Base-by-base conservation (phyloP, 2,329 filamentous ascomycete species). In the Alternaria tenuissima region DNA sequence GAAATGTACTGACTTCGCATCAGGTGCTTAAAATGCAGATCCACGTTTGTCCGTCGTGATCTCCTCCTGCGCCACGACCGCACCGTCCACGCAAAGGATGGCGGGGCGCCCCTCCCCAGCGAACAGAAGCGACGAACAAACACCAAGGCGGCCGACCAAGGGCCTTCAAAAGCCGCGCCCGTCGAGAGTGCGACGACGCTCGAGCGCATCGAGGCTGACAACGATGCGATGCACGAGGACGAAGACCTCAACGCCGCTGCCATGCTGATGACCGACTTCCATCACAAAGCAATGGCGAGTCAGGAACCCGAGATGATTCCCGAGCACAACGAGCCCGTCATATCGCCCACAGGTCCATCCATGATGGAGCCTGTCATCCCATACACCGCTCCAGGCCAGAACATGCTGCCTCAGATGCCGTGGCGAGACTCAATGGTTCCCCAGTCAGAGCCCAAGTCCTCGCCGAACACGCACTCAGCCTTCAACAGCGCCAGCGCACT, bases 11-110 rank as follows among this genome's bases (percentile, higher is more conserved):
- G 44, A 48, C 44, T 34, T 5, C n/a, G 16, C 16, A 39, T 14
- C n/a, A 39, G 38, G n/a, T 36, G 30, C 82, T 87, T 93, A 84
- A 99, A 99, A 84, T 99, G 95, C 81, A 88, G 94, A 76, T 97
- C 94, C 85, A 99, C 95, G 63, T 99, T 99, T 79, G 95, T 99
- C 73, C 92, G 95, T 79, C 92, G 95, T 81, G 95, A 99, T 82
- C 87, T 99, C 65, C 89, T 99, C 54, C 89, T 99, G 69, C 91
- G 95, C 79, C 95, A 99, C 83, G 95, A 99, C 81, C 92, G 95
- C 75, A 99, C 95, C 67, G 95, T 99, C 66, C 95, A 99, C 82
- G 95, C 95, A 64, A 98, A 98, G 83, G 95, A 99, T 83, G 94
- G 94, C 71, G 94, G 95, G 68, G 88, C 95, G 53, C 94, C 94